Conservation (phyloP, 2,329 filamentous ascomycete genomes). For the Drechslerella coelobrocha region DNA sequence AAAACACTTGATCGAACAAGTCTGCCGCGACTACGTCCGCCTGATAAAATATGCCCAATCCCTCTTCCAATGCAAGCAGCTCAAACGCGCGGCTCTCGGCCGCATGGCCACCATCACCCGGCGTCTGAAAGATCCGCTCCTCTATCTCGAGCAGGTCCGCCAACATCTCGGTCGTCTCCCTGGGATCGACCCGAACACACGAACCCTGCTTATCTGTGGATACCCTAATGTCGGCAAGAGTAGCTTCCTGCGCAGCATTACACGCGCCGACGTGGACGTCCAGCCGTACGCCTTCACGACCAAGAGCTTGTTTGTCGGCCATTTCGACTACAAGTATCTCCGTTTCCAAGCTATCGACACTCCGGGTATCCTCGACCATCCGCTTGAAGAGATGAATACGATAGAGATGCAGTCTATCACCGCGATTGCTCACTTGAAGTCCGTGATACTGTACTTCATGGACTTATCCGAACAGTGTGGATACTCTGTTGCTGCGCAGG, state of each 20-base stretch:
- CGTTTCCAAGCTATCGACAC: constrained; percentile 94
- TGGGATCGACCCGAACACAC: constrained; percentile 96
- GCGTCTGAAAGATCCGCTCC: constrained; percentile 88
- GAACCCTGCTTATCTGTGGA: constrained; percentile 93
- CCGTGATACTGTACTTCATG: constrained; percentile 97
- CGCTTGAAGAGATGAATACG: constrained; percentile 98
- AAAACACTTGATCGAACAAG: constrained; percentile 94
- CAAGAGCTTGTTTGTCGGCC: constrained; percentile 94
- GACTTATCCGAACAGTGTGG: constrained; percentile 96
- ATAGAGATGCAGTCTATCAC: constrained; percentile 99
- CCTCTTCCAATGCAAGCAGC: constrained; percentile 98
- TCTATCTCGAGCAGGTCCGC: constrained; percentile 94
- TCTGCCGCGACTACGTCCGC: constrained; percentile 93
- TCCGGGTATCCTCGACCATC: constrained; percentile 96
- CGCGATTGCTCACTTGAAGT: constrained; percentile 93
- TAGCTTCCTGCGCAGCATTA: constrained; percentile 90
- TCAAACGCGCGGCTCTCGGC: constrained; percentile 93
- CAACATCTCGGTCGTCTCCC: constrained; percentile 97
- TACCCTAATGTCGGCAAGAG: constrained; percentile 99
- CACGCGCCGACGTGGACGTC: constrained; percentile 92
- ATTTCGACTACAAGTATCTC: constrained; percentile 96
- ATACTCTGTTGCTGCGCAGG: constrained; percentile 90
- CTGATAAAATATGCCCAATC: constrained; percentile 96
- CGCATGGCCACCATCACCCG: constrained; percentile 98
- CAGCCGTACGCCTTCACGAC: constrained; percentile 99